phyloP scores from a whole-genome alignment of 1,284 basidiomycete species.

The Sporisorium graminicola region DNA sequence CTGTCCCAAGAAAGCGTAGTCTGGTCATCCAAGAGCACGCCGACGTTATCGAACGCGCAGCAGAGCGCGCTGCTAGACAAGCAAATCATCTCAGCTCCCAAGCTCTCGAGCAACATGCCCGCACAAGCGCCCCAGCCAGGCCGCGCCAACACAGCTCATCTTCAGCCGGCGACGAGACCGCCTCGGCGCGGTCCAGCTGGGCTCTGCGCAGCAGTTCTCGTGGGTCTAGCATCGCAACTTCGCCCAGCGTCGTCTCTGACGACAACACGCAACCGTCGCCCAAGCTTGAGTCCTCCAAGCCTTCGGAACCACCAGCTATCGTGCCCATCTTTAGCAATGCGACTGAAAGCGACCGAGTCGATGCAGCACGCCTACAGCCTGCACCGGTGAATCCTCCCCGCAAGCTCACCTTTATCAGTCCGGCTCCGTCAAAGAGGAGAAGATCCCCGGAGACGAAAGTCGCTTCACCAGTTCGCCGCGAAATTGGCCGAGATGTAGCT shows the following conservation, averaged over 20 bases:
- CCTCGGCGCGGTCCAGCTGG: constrained; percentile 47
- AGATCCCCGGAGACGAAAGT: constrained; percentile 2
- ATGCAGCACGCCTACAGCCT: not conserved
- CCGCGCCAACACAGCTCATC: constrained; percentile 41
- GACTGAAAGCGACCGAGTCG: not conserved
- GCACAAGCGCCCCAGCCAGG: constrained; percentile 1
- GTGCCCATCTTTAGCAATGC: constrained; percentile 24
- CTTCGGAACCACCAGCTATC: not conserved
- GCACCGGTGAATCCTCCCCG: constrained; percentile 1
- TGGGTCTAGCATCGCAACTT: constrained; percentile 33
- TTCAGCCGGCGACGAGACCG: constrained; percentile 49
- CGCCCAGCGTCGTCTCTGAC: constrained; percentile 24
- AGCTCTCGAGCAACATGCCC: constrained; percentile 26
- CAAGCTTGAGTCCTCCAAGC: constrained; percentile 9
- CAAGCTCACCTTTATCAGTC: constrained; percentile 34
- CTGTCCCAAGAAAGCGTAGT: constrained; percentile 38
- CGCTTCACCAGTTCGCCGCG: not conserved
- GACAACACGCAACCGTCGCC: constrained; percentile 1
- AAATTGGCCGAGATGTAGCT: not conserved
- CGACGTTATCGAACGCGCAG: constrained; percentile 46
- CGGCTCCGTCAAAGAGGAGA: constrained; percentile 23
- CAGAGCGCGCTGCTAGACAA: constrained; percentile 42
- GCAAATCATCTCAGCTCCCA: constrained; percentile 19
- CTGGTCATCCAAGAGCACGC: constrained; percentile 51
- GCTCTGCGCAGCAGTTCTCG: constrained; percentile 32